phyloP scores from a whole-genome alignment of 768 basidiomycete species.

The Lactarius deliciosus region DNA sequence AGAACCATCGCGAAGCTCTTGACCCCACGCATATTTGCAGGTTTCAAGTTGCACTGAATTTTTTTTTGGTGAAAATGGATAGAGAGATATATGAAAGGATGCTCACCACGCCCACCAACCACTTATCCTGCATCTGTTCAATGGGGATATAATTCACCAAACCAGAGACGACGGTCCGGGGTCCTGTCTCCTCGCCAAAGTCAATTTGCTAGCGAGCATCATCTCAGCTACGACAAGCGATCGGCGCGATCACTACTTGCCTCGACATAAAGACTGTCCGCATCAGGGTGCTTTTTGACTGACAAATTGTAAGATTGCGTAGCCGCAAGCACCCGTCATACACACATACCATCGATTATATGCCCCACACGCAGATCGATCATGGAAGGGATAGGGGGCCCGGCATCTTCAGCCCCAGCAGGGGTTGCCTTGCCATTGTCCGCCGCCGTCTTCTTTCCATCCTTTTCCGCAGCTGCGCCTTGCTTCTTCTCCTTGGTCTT shows the following conservation, averaged over 20 bases:
- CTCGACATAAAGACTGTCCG: conserved; percentile 96
- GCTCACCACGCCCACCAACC: conserved; percentile 79
- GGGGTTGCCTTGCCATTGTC: conserved; percentile 33
- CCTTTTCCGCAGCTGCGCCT: conserved; percentile 42
- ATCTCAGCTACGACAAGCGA: conserved; percentile 8
- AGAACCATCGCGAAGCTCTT: conserved; percentile 99
- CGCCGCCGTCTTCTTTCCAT: conserved; percentile 39
- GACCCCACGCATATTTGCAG: conserved; percentile 94
- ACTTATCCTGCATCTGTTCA: conserved; percentile 85
- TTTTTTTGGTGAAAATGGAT: conserved; percentile 5
- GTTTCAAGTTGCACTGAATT: conserved; percentile 85
- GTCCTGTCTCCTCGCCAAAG: conserved; percentile 91
- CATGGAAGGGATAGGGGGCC: conserved; percentile 93
- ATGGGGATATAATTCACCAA: conserved; percentile 96
- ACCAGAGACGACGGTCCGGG: conserved; percentile 94
- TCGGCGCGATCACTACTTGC: conserved; percentile 39
- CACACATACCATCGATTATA: conserved; percentile 77
- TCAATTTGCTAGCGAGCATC: conserved; percentile 77
- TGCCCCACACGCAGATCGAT: conserved; percentile 93
- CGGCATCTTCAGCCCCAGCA: conserved; percentile 56
- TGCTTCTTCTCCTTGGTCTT: conserved; percentile 48
- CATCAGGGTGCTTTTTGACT: conserved; percentile 95
- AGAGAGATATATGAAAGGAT: neutral
- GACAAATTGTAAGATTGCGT: conserved; percentile 4
- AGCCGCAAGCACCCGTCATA: neutral